A percentile compares a stretch with the other conserved stretches of the same genome.
Evolutionary conservation across 148 eudicot genomes (phyloP).

Genomic region (Camellia granthamiana): DNA sequence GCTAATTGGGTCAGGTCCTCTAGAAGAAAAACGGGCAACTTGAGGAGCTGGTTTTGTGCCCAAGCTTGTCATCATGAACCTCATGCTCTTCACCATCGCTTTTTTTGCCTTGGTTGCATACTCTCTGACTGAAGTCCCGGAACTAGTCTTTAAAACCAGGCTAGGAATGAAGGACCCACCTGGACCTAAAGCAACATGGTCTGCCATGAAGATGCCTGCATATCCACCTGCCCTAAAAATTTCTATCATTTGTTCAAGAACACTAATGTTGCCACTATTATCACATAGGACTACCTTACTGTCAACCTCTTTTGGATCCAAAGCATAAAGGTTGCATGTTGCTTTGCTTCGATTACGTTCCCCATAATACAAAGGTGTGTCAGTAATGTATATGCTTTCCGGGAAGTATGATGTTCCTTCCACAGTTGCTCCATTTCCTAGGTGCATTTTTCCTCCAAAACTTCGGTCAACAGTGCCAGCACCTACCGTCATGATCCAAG

Average conservation of each 20-base stretch:
- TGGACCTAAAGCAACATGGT: not conserved
- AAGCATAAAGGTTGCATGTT: not conserved
- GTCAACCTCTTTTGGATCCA: not conserved
- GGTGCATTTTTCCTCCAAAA: not conserved
- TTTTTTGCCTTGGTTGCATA: not conserved
- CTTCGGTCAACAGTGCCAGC: slow-evolving; percentile 19
- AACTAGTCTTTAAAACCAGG: slow-evolving; percentile 6
- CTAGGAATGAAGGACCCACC: not conserved
- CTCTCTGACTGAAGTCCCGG: not conserved
- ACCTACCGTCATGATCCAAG: slow-evolving; percentile 19
- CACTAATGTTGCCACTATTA: not conserved
- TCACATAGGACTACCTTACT: not conserved
- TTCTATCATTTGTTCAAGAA: not conserved
- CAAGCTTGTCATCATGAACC: not conserved
- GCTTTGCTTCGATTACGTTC: not conserved
- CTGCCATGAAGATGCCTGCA: not conserved
- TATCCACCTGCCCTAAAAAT: not conserved
- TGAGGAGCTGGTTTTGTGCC: slow-evolving; percentile 12
- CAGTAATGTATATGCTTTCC: not conserved
- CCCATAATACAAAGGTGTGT: not conserved
- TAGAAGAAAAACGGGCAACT: slow-evolving; percentile 14
- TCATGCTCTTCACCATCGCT: not conserved
- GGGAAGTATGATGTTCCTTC: slow-evolving; percentile 1
- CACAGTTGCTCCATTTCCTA: slow-evolving; percentile 13
- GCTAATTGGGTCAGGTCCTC: slow-evolving; percentile 18